Evolutionary conservation across 1,284 basidiomycete genomes (phyloP).

Genomic region (Trametes versicolor): DNA sequence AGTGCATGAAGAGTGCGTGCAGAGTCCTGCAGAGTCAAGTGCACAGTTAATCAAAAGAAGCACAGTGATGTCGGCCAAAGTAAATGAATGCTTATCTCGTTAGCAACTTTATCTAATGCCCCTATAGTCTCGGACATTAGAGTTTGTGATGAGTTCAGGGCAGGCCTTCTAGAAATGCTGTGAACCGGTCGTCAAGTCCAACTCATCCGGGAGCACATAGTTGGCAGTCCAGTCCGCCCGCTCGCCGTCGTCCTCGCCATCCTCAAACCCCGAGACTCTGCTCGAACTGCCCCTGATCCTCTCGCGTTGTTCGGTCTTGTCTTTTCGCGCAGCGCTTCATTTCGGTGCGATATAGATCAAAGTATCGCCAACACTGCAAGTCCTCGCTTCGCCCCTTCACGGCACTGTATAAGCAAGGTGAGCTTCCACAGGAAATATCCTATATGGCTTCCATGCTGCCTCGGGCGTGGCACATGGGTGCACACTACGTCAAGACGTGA

Average conservation of each 20-base stretch:
- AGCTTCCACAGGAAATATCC: slow-evolving; percentile 13
- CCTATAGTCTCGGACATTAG: too few species aligned
- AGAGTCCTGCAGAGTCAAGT: background rate
- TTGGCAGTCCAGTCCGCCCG: slow-evolving; percentile 32
- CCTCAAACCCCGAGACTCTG: slow-evolving; percentile 28
- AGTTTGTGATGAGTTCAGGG: slow-evolving; percentile 36
- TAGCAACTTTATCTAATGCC: slow-evolving; percentile 5
- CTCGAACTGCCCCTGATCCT: background rate
- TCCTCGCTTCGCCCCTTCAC: slow-evolving; percentile 2
- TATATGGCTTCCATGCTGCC: background rate
- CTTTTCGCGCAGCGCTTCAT: slow-evolving; percentile 17
- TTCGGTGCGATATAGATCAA: slow-evolving; percentile 35
- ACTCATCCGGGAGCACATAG: slow-evolving; percentile 38
- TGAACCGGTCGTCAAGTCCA: slow-evolving; percentile 42
- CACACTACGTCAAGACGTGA: slow-evolving; percentile 29
- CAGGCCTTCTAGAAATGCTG: slow-evolving; percentile 40
- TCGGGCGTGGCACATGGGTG: background rate
- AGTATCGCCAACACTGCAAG: slow-evolving; percentile 31
- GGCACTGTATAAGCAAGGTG: slow-evolving; percentile 37
- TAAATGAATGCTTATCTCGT: slow-evolving; percentile 15
- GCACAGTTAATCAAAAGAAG: slow-evolving; percentile 6
- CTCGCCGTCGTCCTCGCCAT: slow-evolving; percentile 26
- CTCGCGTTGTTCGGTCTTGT: slow-evolving; percentile 18
- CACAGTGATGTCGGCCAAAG: slow-evolving; percentile 7
- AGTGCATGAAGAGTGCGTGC: too few species aligned